phyloP scores from a whole-genome alignment of 257 asterid genomes.

The Petunia secreta region DNA sequence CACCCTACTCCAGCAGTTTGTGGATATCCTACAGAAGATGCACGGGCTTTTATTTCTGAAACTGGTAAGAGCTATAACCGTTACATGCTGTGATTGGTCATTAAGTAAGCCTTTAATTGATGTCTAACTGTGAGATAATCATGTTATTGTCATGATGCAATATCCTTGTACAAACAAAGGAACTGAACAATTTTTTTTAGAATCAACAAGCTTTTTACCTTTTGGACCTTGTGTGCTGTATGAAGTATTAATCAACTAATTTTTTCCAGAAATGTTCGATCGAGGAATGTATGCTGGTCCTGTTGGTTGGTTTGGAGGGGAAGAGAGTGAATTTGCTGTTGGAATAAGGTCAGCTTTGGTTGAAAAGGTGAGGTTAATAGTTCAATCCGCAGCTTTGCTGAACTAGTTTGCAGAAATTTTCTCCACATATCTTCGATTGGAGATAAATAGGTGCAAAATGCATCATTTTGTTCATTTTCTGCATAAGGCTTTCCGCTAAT shows the following conservation, averaged over 20 bases:
- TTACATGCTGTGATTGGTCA: slow-evolving; percentile 4
- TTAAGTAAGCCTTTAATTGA: not conserved
- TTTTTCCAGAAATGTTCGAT: slow-evolving; percentile 80
- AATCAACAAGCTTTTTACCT: slow-evolving; percentile 1
- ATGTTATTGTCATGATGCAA: not conserved
- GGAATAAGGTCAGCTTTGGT: slow-evolving; percentile 97
- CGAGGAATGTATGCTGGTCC: slow-evolving; percentile 99
- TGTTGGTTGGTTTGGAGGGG: slow-evolving; percentile 97
- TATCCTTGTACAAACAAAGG: slow-evolving; percentile 4
- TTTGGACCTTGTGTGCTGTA: slow-evolving; percentile 4
- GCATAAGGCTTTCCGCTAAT: not conserved
- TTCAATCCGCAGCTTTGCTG: not conserved
- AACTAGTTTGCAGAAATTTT: slow-evolving; percentile 9
- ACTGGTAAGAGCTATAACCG: slow-evolving; percentile 51
- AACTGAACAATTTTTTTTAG: not conserved
- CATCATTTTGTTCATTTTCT: slow-evolving; percentile 17
- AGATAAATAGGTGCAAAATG: not conserved
- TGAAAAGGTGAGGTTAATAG: slow-evolving; percentile 61
- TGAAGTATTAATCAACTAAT: slow-evolving; percentile 22
- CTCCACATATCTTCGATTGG: not conserved
- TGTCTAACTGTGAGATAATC: not conserved
- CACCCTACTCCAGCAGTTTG: slow-evolving; percentile 99
- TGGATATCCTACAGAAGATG: slow-evolving; percentile 93
- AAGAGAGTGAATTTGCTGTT: slow-evolving; percentile 94
- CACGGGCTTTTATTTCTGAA: slow-evolving; percentile 72